Conservation (phyloP, 306 rosid species). For the Vigna angularis region DNA sequence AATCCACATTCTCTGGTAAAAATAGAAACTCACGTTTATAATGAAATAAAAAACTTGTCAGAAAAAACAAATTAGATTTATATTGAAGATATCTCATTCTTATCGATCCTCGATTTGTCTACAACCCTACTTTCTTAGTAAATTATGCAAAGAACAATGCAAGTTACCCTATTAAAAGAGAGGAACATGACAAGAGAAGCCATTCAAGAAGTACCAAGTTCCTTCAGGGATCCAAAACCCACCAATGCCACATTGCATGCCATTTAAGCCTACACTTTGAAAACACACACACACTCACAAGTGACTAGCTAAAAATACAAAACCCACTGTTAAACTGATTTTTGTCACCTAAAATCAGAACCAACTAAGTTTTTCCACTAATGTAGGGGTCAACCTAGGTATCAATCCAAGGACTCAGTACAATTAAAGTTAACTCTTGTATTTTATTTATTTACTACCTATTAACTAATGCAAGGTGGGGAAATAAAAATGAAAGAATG, state of each 20-base stretch:
- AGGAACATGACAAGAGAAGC: neutral
- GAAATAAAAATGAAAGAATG: too few species aligned
- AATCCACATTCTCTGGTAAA: neutral
- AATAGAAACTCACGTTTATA: neutral
- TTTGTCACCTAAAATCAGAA: too few species aligned
- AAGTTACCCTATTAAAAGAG: slow-evolving; percentile 6
- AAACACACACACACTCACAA: neutral
- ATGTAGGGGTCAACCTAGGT: neutral
- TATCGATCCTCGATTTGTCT: neutral
- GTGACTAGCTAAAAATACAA: neutral
- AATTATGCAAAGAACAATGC: slow-evolving; percentile 14
- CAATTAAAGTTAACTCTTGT: too few species aligned
- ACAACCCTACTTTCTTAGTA: neutral
- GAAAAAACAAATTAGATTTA: neutral
- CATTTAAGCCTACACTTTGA: neutral
- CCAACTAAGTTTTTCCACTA: neutral
- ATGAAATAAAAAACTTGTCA: neutral
- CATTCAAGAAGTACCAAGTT: neutral
- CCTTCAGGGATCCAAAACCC: slow-evolving; percentile 1
- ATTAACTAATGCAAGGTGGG: too few species aligned
- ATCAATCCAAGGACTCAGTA: too few species aligned
- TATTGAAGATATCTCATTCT: neutral
- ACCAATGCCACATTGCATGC: neutral
- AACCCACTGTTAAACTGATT: neutral
- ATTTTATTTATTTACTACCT: too few species aligned